Evolutionary conservation across 1,284 basidiomycete genomes (phyloP).

Genomic region (Psilocybe mexicana): DNA sequence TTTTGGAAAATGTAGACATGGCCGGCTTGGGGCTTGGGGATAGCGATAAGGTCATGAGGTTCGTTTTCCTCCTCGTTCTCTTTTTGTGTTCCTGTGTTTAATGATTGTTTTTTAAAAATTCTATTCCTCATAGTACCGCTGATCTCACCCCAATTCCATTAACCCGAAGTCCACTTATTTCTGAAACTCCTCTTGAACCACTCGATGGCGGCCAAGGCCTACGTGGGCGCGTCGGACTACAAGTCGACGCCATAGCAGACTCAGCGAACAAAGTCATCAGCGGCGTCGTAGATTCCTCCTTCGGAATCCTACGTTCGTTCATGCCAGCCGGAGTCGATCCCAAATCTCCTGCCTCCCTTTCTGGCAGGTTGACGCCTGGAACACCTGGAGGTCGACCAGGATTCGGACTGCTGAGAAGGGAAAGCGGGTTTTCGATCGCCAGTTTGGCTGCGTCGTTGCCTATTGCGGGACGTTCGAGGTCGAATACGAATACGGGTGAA

Average conservation of each 20-base stretch:
- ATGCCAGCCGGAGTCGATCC: slow-evolving; percentile 31
- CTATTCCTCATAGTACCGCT: slow-evolving; percentile 50
- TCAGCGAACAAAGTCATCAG: slow-evolving; percentile 85
- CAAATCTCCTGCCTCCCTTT: background rate
- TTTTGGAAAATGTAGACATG: slow-evolving; percentile 89
- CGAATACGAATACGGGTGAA: slow-evolving; percentile 49
- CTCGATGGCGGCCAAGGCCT: slow-evolving; percentile 41
- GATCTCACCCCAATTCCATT: slow-evolving; percentile 79
- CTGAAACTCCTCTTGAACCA: slow-evolving; percentile 31
- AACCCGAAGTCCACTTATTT: slow-evolving; percentile 32
- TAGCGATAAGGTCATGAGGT: slow-evolving; percentile 40
- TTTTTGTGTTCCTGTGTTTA: background rate
- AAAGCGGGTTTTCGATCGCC: slow-evolving; percentile 80
- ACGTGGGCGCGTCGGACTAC: slow-evolving; percentile 78
- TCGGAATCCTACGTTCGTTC: slow-evolving; percentile 78
- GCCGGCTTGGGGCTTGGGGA: slow-evolving; percentile 78
- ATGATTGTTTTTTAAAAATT: too few relatives aligned
- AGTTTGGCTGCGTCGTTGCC: slow-evolving; percentile 63
- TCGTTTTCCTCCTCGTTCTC: slow-evolving; percentile 11
- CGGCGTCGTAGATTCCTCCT: slow-evolving; percentile 85
- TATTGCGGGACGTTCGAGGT: slow-evolving; percentile 29
- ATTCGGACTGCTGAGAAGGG: slow-evolving; percentile 67
- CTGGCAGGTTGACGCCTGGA: slow-evolving; percentile 15
- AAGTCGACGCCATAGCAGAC: slow-evolving; percentile 80
- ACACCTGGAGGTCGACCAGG: slow-evolving; percentile 41